Base-by-base conservation (phyloP, 1,284 basidiomycete genomes). In the Pulveroboletus sp. region DNA sequence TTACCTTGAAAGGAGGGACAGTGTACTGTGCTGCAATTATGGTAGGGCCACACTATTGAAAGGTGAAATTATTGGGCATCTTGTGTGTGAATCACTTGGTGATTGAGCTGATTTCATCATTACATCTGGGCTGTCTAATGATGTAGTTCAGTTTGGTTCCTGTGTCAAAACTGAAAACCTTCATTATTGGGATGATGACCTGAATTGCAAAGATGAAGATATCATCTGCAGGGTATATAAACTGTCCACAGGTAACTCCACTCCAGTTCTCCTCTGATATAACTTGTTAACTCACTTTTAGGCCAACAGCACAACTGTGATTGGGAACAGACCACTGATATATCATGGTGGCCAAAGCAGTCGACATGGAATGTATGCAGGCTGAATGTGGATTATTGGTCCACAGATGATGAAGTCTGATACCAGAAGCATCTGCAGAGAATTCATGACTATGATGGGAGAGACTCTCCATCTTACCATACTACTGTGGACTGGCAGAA, bases 141-240 rank as follows among this genome's bases (percentile, higher is more conserved):
- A 61, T 38, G 24, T 17, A 4, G 2, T 48, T n/a, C n/a, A n/a
- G n/a, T n/a, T n/a, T n/a, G n/a, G n/a, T n/a, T n/a, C n/a, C n/a
- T n/a, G n/a, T n/a, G n/a, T n/a, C n/a, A n/a, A n/a, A n/a, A n/a
- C n/a, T n/a, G n/a, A n/a, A n/a, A n/a, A n/a, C n/a, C n/a, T n/a
- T 8, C 9, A 6, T 8, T 52, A 48, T 31, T 61, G 59, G 60
- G 52, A 61, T 18, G 29, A 61, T 20, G 29, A 61, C 24, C 22
- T 61, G 18, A 46, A 61, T 15, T 26, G 6, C 5, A 8, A 43
- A 8, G 45, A 61, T 3, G 4, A 61, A 22, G 29, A 57, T 7
- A 46, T 61, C 5, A 54, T 61, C 5, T 61, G 59, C 17, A 46
- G 59, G 9, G 22, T 61, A 2, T 61, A 61, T 35, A 61, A 61